These are phyloP conservation scores for Colletotrichum echinochloae DNA, from an alignment of 2,329 filamentous ascomycete genomes.

Conservation along the genomic window DNA sequence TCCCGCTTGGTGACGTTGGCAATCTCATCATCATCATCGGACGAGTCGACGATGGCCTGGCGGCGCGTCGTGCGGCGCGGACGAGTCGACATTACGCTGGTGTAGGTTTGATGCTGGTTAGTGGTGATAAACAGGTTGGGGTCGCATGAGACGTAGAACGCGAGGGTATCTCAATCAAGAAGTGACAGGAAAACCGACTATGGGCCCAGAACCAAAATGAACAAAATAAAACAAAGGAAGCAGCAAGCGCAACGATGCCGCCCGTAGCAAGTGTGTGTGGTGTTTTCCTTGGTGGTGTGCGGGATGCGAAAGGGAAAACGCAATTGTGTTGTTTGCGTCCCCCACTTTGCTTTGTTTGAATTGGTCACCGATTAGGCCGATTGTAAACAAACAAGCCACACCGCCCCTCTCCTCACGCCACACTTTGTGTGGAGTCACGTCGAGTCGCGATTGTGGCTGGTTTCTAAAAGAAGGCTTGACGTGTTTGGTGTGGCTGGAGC, in stretches of 20 bases:
- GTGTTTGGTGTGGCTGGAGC: conserved; percentile 29
- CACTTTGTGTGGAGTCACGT: conserved; percentile 4
- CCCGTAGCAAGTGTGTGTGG: conserved; percentile 10
- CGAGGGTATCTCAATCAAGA: conserved; percentile 33
- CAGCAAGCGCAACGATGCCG: conserved; percentile 10
- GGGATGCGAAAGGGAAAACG: conserved; percentile 20
- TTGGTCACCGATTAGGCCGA: conserved; percentile 39
- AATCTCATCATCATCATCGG: conserved; percentile 77
- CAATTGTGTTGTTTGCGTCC: conserved; percentile 36
- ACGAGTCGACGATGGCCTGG: conserved; percentile 81
- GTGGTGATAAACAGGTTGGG: conserved; percentile 4
- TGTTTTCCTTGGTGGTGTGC: conserved; percentile 15
- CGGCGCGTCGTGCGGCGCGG: conserved; percentile 69
- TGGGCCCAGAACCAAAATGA: too few relatives aligned
- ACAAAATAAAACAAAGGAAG: background rate
- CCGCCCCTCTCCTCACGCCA: conserved; percentile 8
- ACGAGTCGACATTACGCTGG: conserved; percentile 44
- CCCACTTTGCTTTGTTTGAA: conserved; percentile 41
- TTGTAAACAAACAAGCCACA: conserved; percentile 42
- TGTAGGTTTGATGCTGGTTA: conserved; percentile 1
- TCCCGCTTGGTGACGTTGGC: conserved; percentile 67
- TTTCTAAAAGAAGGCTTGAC: background rate
- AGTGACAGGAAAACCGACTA: conserved; percentile 22
- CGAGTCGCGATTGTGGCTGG: conserved; percentile 33
- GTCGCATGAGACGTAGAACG: conserved; percentile 6